Evolutionary conservation across 352 stramenopile species (phyloP), one percentile per base, ranked within the genome.

Genomic region (Phytophthora citrophthora): DNA sequence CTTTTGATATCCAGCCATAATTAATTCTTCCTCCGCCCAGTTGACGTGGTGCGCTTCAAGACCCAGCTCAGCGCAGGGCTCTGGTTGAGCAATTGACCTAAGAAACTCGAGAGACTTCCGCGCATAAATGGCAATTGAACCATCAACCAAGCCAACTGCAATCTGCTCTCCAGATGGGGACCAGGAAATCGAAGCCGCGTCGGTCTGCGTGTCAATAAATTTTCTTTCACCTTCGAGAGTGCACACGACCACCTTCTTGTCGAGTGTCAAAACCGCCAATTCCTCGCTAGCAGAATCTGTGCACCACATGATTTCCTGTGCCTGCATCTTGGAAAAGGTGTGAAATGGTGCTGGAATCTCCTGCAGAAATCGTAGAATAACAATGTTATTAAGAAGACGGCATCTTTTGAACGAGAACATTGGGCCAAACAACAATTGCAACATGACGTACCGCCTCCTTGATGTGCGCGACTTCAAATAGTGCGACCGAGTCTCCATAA

Each of bases 41-140:
- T 91, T 90, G 9, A 93, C 53, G 60, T 93, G 84, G 44, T 93
- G 81, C 1, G 73, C 74, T 64, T 75, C 68, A 64, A 81, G 75
- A 5, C 45, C 54, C 13, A 64, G 61, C 12, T 70, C 54, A 18
- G 60, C 41, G 26, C 76, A 89, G 61, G 63, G 77, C 3, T 74
- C 57, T 10, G 82, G 80, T 11, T 63, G 58, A 13, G 56, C 51
- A 40, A 91, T 81, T 13, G 71, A 75, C 55, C 72, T 64, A 46
- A 68, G 40, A 26, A 61, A 48, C 26, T 61, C 47, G 10, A 86
- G 46, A 5, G 72, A 77, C 8, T 59, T 45, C 13, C 59, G 51
- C 3, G 41, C 58, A 36, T 79, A 83, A 15, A 88, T 67, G 8
- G 58, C 61, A 44, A 90, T 76, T 9, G 59, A 68, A 20, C 64